A percentile compares a stretch with the other conserved stretches of the same genome.
Conservation (phyloP, 805 yeast genomes). For the Lachancea sp. region DNA sequence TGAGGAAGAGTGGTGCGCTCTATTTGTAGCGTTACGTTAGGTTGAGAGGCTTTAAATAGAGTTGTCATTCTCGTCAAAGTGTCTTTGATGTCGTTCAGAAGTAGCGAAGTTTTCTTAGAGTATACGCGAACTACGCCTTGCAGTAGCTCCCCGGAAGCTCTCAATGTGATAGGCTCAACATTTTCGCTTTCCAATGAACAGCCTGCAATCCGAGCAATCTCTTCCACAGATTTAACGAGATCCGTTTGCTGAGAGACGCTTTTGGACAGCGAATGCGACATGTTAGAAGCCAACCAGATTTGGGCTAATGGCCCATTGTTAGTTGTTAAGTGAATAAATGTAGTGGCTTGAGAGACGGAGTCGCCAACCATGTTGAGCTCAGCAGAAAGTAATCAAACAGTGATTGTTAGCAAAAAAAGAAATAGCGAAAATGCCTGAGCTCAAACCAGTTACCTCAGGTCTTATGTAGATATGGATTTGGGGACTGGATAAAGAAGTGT, state of each 20-base stretch:
- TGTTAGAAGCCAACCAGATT: constrained; percentile 89
- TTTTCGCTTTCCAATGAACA: constrained; percentile 13
- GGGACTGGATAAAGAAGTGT: too few species aligned
- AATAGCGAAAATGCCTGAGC: neutral
- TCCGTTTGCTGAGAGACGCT: constrained; percentile 67
- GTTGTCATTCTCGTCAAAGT: constrained; percentile 65
- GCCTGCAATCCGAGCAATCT: constrained; percentile 46
- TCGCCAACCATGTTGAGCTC: neutral
- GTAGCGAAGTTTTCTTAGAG: constrained; percentile 74
- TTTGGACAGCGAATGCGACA: constrained; percentile 55
- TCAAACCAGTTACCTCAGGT: neutral
- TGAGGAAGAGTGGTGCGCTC: constrained; percentile 48
- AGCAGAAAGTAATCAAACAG: neutral
- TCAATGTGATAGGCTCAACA: constrained; percentile 60
- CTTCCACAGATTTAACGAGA: constrained; percentile 58
- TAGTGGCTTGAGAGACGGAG: constrained; percentile 1
- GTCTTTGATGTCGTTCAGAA: constrained; percentile 78
- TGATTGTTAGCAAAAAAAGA: neutral
- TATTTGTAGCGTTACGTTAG: constrained; percentile 53
- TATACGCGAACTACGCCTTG: constrained; percentile 85
- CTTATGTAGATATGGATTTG: too few species aligned
- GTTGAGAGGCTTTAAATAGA: constrained; percentile 44
- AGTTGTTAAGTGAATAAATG: constrained; percentile 29
- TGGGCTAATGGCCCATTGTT: constrained; percentile 81
- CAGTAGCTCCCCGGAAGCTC: constrained; percentile 79